A percentile compares a stretch with the other conserved stretches of the same genome.
Evolutionary conservation across 73 alveolate genomes (phyloP).

Genomic region (Paramecium primaurelia): DNA sequence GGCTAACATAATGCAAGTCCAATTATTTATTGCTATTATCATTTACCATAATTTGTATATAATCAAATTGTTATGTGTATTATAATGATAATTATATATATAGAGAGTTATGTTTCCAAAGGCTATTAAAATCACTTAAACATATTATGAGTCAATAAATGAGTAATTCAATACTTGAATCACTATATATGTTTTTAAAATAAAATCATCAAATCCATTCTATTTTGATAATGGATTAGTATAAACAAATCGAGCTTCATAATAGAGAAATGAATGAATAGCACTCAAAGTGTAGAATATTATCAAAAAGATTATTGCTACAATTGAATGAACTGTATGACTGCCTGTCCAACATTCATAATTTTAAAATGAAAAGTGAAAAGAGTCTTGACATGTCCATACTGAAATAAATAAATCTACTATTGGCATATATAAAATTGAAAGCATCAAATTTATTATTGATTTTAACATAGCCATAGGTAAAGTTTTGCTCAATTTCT

Average conservation of each 20-base stretch:
- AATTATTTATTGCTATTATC: not conserved
- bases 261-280: not conserved
- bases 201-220: conserved; percentile 34
- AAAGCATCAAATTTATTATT: not conserved
- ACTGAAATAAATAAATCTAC: conserved; percentile 24
- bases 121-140: not conserved
- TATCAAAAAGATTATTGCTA: conserved; percentile 15
- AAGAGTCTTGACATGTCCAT: not conserved
- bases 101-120: conserved; percentile 2
- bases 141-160: not conserved
- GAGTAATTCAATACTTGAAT: not conserved
- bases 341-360: conserved; percentile 36
- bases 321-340: conserved; percentile 23
- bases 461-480: not conserved
- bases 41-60: not conserved
- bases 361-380: not conserved
- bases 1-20: conserved; percentile 36
- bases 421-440: conserved; percentile 40
- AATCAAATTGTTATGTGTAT: not conserved
- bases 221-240: not conserved
- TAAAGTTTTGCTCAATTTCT: not conserved
- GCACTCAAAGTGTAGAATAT: not conserved
- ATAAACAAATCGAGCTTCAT: conserved; percentile 1
- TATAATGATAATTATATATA: not conserved
- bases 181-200: not conserved